Evolutionary conservation across 352 stramenopile species (phyloP).

Genomic region (Pythium phragmiticola): DNA sequence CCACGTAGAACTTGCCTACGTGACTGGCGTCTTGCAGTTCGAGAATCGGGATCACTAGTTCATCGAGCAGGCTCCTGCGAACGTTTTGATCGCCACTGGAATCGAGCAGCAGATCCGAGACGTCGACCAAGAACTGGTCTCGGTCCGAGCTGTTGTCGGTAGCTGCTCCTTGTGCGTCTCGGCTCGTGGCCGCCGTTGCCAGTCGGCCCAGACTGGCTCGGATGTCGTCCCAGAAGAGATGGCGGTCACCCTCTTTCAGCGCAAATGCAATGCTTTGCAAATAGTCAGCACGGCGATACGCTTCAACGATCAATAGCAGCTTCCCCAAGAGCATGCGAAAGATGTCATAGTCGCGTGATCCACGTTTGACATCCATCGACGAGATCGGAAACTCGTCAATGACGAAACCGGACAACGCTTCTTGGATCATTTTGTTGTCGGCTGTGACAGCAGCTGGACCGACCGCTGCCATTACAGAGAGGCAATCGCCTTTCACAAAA

Average conservation of each 20-base stretch:
- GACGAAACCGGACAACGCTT: conserved; percentile 48
- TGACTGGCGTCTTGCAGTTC: conserved; percentile 24
- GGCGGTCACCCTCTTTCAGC: conserved; percentile 56
- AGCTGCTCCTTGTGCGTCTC: background rate
- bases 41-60: conserved; percentile 23
- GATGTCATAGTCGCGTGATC: conserved; percentile 65
- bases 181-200: conserved; percentile 14
- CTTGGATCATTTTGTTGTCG: conserved; percentile 25
- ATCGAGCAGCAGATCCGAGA: conserved; percentile 23
- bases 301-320: conserved; percentile 55
- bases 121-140: conserved; percentile 19
- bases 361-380: conserved; percentile 61
- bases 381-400: conserved; percentile 75
- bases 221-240: conserved; percentile 59
- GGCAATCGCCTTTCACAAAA: conserved; percentile 57
- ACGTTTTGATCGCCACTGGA: conserved; percentile 12
- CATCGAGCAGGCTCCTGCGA: conserved; percentile 23
- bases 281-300: conserved; percentile 43
- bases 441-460: conserved; percentile 16
- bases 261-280: conserved; percentile 56
- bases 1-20: conserved; percentile 50
- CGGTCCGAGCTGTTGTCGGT: background rate
- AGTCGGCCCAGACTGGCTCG: conserved; percentile 45
- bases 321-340: conserved; percentile 55
- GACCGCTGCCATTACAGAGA: conserved; percentile 44